Percentiles rank a stretch among this genome's conserved stretches.
phyloP scores from a whole-genome alignment of 1,284 basidiomycete species.

The Fomitopsis palustris region DNA sequence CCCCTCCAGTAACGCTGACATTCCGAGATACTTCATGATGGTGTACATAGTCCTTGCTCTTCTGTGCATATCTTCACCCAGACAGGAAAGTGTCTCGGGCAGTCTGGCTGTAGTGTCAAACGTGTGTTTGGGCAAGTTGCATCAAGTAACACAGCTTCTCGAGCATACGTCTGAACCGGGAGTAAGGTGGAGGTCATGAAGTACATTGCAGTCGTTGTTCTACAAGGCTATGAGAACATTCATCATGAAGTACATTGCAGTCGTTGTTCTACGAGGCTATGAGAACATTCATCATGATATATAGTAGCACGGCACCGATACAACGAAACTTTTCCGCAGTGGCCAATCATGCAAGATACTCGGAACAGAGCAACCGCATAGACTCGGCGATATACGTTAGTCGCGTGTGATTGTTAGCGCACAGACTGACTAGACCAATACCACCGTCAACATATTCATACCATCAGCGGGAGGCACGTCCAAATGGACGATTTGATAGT shows the following conservation, averaged over 20 bases:
- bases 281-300: background rate
- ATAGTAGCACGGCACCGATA: background rate
- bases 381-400: background rate
- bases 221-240: background rate
- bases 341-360: background rate
- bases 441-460: background rate
- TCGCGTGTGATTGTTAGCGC: background rate
- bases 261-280: background rate
- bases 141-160: background rate
- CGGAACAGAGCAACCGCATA: background rate
- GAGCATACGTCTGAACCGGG: background rate
- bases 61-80: constrained; percentile 25
- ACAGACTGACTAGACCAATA: background rate
- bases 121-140: background rate
- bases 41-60: constrained; percentile 29
- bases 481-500: background rate
- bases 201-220: constrained; percentile 1
- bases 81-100: background rate
- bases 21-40: constrained; percentile 22
- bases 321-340: background rate
- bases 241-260: background rate
- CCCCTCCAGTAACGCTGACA: constrained; percentile 18
- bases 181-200: background rate
- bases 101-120: background rate
- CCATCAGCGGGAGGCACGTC: background rate